A percentile compares a stretch with the other conserved stretches of the same genome.
These are phyloP conservation scores for Rhododendron henanense DNA, from an alignment of 148 eudicot species.

Conservation along the genomic window DNA sequence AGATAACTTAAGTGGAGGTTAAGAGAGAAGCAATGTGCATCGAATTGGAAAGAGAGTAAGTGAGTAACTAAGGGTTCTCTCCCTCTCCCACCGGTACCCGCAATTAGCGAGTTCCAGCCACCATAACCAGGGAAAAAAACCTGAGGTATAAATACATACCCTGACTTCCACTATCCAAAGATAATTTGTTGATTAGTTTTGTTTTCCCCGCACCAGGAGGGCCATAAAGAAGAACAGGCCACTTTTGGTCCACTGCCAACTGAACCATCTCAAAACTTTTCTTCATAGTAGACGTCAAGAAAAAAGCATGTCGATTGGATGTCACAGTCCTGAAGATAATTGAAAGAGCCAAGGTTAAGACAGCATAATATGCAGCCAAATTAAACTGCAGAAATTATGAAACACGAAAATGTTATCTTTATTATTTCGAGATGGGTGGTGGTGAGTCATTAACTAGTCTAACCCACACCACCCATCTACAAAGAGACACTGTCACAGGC, in stretches of 20 bases:
- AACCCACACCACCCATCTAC: neutral
- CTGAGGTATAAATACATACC: slow-evolving; percentile 34
- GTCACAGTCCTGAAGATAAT: slow-evolving; percentile 20
- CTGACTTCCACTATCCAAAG: slow-evolving; percentile 54
- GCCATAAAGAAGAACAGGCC: slow-evolving; percentile 98
- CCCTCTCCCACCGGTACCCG: neutral
- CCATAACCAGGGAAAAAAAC: neutral
- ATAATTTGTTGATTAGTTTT: slow-evolving; percentile 65
- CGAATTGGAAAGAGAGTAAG: neutral
- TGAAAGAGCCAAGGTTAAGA: neutral
- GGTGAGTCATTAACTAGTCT: neutral
- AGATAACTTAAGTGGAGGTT: neutral
- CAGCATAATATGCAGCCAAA: neutral
- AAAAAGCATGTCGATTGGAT: slow-evolving; percentile 37
- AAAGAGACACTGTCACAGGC: neutral
- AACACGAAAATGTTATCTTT: neutral
- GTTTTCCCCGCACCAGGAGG: slow-evolving; percentile 93
- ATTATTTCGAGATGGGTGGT: neutral
- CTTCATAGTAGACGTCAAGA: slow-evolving; percentile 63
- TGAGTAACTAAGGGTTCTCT: neutral
- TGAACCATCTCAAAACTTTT: slow-evolving; percentile 77
- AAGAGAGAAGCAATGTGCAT: neutral
- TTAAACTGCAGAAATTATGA: slow-evolving; percentile 10
- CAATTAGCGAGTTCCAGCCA: neutral
- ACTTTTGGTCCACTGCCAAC: slow-evolving; percentile 77